Percentiles rank a stretch among this genome's conserved stretches.
Evolutionary conservation across 2,329 filamentous ascomycete genomes (phyloP).

Genomic region (Helotiales sp.): DNA sequence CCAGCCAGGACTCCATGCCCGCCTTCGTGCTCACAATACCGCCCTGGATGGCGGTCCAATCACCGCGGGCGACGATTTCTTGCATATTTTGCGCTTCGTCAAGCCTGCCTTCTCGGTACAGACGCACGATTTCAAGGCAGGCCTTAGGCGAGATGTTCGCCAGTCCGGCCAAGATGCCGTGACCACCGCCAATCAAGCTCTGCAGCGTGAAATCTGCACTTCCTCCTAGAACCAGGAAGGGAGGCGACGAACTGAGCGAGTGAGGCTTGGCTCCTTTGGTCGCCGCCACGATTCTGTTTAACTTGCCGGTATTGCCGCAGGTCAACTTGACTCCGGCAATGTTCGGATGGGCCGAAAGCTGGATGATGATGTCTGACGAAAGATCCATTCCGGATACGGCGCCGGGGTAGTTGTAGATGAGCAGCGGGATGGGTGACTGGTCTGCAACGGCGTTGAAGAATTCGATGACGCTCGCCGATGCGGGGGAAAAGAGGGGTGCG

Average conservation of each 20-base stretch:
- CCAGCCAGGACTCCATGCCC: slow-evolving; percentile 63
- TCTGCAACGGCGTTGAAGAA: slow-evolving; percentile 68
- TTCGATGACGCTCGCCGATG: slow-evolving; percentile 58
- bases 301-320: slow-evolving; percentile 76
- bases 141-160: slow-evolving; percentile 72
- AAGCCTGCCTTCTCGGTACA: slow-evolving; percentile 63
- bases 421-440: slow-evolving; percentile 73
- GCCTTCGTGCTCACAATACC: slow-evolving; percentile 73
- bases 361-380: slow-evolving; percentile 85
- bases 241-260: slow-evolving; percentile 35
- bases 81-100: slow-evolving; percentile 67
- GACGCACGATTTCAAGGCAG: slow-evolving; percentile 63
- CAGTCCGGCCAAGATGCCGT: slow-evolving; percentile 73
- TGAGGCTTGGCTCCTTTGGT: slow-evolving; percentile 58
- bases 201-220: slow-evolving; percentile 77
- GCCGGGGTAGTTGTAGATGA: slow-evolving; percentile 91
- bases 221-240: slow-evolving; percentile 74
- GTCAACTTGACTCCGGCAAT: slow-evolving; percentile 92
- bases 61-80: slow-evolving; percentile 66
- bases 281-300: slow-evolving; percentile 59
- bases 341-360: slow-evolving; percentile 79
- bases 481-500: slow-evolving; percentile 59
- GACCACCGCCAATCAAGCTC: slow-evolving; percentile 70
- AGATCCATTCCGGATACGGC: slow-evolving; percentile 87
- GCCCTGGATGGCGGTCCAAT: slow-evolving; percentile 72